Evolutionary conservation across 495 filamentous ascomycete genomes (phyloP).

Genomic region (Annulohypoxylon maeteangense): DNA sequence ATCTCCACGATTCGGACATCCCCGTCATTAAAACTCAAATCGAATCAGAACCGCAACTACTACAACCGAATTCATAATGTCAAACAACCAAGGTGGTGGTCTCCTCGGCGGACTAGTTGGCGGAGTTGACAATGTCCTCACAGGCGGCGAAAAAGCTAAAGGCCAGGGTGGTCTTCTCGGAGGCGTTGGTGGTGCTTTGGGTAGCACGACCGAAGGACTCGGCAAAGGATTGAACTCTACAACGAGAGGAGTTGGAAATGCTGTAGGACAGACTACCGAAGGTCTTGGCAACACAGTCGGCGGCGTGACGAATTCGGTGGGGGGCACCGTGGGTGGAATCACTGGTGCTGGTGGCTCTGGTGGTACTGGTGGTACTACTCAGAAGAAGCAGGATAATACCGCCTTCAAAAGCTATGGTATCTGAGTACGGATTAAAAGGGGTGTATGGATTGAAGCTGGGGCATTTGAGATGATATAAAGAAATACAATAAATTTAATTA

Average conservation of each 20-base stretch:
- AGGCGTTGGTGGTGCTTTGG: conserved; percentile 43
- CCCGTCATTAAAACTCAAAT: background rate
- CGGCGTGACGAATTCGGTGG: conserved; percentile 40
- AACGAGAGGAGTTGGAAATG: conserved; percentile 49
- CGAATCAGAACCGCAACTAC: background rate
- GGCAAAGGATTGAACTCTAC: conserved; percentile 52
- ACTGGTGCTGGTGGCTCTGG: conserved; percentile 37
- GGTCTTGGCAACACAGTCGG: conserved; percentile 47
- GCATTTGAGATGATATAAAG: background rate
- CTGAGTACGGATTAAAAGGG: conserved; percentile 4
- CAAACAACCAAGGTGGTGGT: conserved; percentile 49
- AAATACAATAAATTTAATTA: too few species aligned
- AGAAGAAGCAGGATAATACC: conserved; percentile 19
- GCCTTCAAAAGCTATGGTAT: conserved; percentile 47
- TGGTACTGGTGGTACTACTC: conserved; percentile 14
- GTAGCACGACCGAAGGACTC: conserved; percentile 50
- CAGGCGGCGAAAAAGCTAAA: conserved; percentile 53
- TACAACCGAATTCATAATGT: conserved; percentile 38
- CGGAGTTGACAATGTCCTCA: conserved; percentile 54
- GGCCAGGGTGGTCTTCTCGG: conserved; percentile 57
- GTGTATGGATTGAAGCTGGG: background rate
- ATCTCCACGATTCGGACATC: background rate
- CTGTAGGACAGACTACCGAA: conserved; percentile 51
- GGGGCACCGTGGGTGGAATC: conserved; percentile 39
- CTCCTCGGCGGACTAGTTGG: conserved; percentile 55